phyloP scores from a whole-genome alignment of 148 eudicot genomes.

The Amaranthus hypochondriacus region DNA sequence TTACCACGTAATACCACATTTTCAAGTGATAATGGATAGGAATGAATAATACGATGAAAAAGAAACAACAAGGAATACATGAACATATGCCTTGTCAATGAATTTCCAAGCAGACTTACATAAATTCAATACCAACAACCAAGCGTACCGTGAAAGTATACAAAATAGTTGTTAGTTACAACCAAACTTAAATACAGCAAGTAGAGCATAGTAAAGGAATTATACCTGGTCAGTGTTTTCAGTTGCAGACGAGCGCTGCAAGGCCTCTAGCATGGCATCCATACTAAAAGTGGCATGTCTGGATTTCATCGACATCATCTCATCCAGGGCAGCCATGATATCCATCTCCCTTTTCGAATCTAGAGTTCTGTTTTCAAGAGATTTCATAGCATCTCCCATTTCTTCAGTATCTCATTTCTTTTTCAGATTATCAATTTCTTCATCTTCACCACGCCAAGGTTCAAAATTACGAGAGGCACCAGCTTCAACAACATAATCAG shows the following conservation, averaged over 20 bases:
- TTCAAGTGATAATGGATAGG: too few relatives aligned
- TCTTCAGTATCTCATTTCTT: constrained; percentile 78
- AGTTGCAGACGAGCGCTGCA: constrained; percentile 53
- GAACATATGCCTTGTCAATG: too few relatives aligned
- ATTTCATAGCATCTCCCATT: constrained; percentile 98
- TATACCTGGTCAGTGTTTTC: constrained; percentile 37
- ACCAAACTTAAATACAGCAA: neutral
- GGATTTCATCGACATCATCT: constrained; percentile 93
- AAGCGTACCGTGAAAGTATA: neutral
- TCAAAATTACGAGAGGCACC: constrained; percentile 84
- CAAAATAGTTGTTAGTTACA: neutral
- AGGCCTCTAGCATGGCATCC: constrained; percentile 75
- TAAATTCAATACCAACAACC: too few relatives aligned
- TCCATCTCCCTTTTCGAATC: constrained; percentile 97
- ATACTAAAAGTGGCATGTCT: constrained; percentile 79
- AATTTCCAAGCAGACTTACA: too few relatives aligned
- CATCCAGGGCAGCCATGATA: constrained; percentile 88
- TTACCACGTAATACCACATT: too few relatives aligned
- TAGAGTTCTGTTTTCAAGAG: constrained; percentile 83
- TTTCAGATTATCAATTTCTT: constrained; percentile 60
- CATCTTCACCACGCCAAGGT: constrained; percentile 91
- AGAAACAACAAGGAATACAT: too few relatives aligned
- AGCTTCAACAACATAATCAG: constrained; percentile 83
- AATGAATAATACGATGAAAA: too few relatives aligned
- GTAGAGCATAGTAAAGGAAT: neutral